Base-by-base conservation (phyloP, 768 basidiomycete species). In the Leccinum ochraceum region DNA sequence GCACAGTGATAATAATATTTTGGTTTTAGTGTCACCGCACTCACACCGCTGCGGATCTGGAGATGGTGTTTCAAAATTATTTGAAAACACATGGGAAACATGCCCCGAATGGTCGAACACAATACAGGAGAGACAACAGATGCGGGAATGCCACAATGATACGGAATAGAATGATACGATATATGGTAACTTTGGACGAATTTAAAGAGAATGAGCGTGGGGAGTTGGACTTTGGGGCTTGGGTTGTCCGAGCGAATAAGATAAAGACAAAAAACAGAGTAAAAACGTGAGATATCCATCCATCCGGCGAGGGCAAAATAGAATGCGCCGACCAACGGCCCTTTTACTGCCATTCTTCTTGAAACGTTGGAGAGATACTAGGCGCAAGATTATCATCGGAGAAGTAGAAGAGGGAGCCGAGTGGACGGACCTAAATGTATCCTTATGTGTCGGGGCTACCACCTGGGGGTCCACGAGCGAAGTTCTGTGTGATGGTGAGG, bases 141-240 rank as follows among this genome's bases (percentile, higher is more conserved):
- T 39, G 37, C 37, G 13, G 5, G 24, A 16, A n/a, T 22, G 39
- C 5, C 26, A 53, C 48, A 54, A 39, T 39, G 17, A 39, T 39
- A 39, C 36, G 20, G 13, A 55, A 63, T 53, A 59, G 46, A 30
- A 53, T 50, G 16, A 22, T 53, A 55, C 49, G 49, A 3, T 2
- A 14, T 61, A 57, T 8, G 53, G 28, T 62, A 55, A 13, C 10
- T 55, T 28, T 24, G 2, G 2, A 50, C 53, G 44, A 52, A n/a
- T 4, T 34, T 10, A 17, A 36, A 11, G 28, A 3, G 13, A 67
- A 59, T 0, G 66, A 67, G 49, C 26, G 59, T 58, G 39, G 36
- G 22, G 28, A 46, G 36, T 56, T 44, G 56, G 52, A 42, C 53
- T 9, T 61, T 11, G 17, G 34, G 17, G 34, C 55, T 10, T 39